Percentiles rank a stretch among this genome's conserved stretches.
Conservation (phyloP, 2,329 filamentous ascomycete genomes). For the Dactylonectria macrodidyma region DNA sequence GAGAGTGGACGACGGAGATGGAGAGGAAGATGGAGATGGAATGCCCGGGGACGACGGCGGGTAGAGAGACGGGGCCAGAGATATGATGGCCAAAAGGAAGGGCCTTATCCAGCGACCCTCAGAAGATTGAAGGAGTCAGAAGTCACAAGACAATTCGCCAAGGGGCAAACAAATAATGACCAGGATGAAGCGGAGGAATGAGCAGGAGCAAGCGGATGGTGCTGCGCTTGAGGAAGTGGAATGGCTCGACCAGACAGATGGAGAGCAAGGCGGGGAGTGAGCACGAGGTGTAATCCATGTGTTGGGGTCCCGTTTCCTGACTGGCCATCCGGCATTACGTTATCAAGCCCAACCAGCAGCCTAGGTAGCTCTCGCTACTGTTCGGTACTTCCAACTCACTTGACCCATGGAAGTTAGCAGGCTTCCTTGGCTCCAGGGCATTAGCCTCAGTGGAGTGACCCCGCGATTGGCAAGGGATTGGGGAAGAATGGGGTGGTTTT, state of each 20-base stretch:
- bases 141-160: slow-evolving; percentile 29
- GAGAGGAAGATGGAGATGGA: not conserved
- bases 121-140: slow-evolving; percentile 27
- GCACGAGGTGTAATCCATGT: slow-evolving; percentile 25
- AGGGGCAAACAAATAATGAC: slow-evolving; percentile 10
- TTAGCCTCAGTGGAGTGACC: slow-evolving; percentile 17
- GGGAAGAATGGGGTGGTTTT: slow-evolving; percentile 16
- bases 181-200: slow-evolving; percentile 10
- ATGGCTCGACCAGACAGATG: slow-evolving; percentile 26
- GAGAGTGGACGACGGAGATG: not conserved
- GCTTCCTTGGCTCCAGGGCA: not conserved
- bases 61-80: not conserved
- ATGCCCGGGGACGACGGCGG: slow-evolving; percentile 4
- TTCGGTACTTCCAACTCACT: not conserved
- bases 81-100: slow-evolving; percentile 1
- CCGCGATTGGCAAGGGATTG: slow-evolving; percentile 19
- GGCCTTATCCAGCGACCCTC: slow-evolving; percentile 14
- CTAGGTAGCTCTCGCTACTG: not conserved
- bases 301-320: too few species aligned
- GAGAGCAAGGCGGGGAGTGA: slow-evolving; percentile 24
- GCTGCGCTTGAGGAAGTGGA: slow-evolving; percentile 4
- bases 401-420: slow-evolving; percentile 4
- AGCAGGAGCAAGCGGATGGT: slow-evolving; percentile 7
- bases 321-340: too few species aligned
- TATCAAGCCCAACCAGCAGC: too few species aligned